phyloP scores from a whole-genome alignment of 768 basidiomycete genomes.

The Boletellus ananiceps region DNA sequence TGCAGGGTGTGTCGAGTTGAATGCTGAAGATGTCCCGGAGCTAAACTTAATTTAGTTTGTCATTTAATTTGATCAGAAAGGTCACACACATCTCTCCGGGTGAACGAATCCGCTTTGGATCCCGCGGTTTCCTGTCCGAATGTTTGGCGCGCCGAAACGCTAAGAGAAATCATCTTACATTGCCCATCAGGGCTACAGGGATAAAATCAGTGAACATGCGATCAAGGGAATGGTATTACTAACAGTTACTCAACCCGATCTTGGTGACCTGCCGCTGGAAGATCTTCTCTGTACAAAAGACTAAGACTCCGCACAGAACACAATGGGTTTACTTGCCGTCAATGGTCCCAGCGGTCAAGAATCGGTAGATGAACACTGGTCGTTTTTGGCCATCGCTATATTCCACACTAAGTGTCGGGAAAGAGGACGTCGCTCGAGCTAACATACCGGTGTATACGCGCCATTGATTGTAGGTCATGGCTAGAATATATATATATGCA shows the following conservation, averaged over 20 bases:
- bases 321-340: slow-evolving; percentile 52
- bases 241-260: slow-evolving; percentile 83
- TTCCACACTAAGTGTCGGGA: slow-evolving; percentile 8
- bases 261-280: slow-evolving; percentile 94
- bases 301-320: neutral
- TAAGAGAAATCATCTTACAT: slow-evolving; percentile 35
- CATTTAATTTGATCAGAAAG: neutral
- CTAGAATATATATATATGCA: slow-evolving; percentile 32
- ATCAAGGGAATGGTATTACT: slow-evolving; percentile 27
- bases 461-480: slow-evolving; percentile 96
- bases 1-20: slow-evolving; percentile 71
- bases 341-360: slow-evolving; percentile 84
- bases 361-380: slow-evolving; percentile 85
- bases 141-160: slow-evolving; percentile 6
- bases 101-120: slow-evolving; percentile 82
- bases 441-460: slow-evolving; percentile 82
- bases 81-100: slow-evolving; percentile 69
- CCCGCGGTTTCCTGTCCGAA: slow-evolving; percentile 37
- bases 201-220: slow-evolving; percentile 7
- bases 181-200: slow-evolving; percentile 63
- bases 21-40: slow-evolving; percentile 92
- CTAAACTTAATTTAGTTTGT: slow-evolving; percentile 35
- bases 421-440: neutral
- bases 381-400: slow-evolving; percentile 89
- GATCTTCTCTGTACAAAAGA: slow-evolving; percentile 63